These are phyloP conservation scores for Triticum turgidum DNA, from an alignment of 176 grass and related monocot genomes.

Conservation along the genomic window DNA sequence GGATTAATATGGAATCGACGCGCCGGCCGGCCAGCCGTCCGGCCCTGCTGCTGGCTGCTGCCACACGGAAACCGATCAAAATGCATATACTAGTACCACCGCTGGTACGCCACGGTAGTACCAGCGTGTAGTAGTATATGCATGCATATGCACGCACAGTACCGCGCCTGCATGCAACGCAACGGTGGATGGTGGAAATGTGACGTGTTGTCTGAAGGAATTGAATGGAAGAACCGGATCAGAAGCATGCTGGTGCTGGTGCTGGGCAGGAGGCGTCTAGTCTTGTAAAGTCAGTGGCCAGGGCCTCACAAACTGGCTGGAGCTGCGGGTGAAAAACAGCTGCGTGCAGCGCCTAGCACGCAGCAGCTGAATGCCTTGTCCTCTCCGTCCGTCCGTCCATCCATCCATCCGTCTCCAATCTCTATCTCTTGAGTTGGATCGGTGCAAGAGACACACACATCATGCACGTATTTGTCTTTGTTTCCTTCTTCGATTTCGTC, in stretches of 20 bases:
- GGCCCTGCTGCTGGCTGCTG: slow-evolving; percentile 12
- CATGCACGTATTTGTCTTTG: not conserved
- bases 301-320: slow-evolving; percentile 59
- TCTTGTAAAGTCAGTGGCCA: slow-evolving; percentile 38
- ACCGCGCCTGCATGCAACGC: not conserved
- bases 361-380: slow-evolving; percentile 38
- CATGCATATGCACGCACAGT: not conserved
- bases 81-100: not conserved
- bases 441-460: not conserved
- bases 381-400: not conserved
- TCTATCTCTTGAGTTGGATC: slow-evolving; percentile 12
- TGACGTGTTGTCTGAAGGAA: slow-evolving; percentile 23
- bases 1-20: slow-evolving; percentile 38
- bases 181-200: slow-evolving; percentile 3
- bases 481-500: not conserved
- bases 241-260: not conserved
- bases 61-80: slow-evolving; percentile 42
- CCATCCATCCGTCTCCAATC: not conserved
- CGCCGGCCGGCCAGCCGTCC: slow-evolving; percentile 12
- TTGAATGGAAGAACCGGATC: slow-evolving; percentile 11
- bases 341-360: not conserved
- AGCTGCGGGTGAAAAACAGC: slow-evolving; percentile 24
- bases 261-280: slow-evolving; percentile 17
- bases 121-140: not conserved
- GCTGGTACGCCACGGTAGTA: not conserved